Evolutionary conservation across 164 flowering plant species (phyloP), one percentile per base, ranked within the genome.

Genomic region (Cinnamomum chago): DNA sequence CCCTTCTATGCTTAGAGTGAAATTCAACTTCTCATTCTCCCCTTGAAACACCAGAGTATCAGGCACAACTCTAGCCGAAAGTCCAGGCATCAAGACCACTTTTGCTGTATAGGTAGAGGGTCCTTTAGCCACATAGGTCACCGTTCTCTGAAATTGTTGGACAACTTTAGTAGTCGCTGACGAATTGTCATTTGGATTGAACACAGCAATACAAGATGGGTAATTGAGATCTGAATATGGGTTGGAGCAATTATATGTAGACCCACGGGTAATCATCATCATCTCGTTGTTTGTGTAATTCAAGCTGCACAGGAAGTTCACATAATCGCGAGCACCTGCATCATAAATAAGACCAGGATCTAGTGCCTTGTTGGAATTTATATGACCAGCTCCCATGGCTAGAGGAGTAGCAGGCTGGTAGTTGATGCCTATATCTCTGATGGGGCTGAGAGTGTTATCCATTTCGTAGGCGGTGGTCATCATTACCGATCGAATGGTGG

Each of bases 101-200:
- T 72, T 27, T 2, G 84, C 92, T 0, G 22, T 78, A 73, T 90
- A 91, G 62, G 76, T 82, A 2, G 88, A 69, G 30, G 17, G 52
- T 3, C 71, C 84, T 3, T 81, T 82, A 20, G 90, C 92, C 2
- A 88, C 87, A 70, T 89, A 86, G 15, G 91, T 90, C 76, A 88
- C 86, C 18, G 85, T 86, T 76, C 95, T 82, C 3, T 58, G 18
- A 72, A 88, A 90, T 51, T 84, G 85, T 52, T 70, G 72, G 15
- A 14, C 25, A 3, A 40, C 47, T 40, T 40, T 40, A 40, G 2
- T 9, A 7, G 50, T 2, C 12, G 71, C 1, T 9, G 27, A 24
- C 12, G 60, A 17, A 55, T 1, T 40, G 47, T 7, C 1, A 40
- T 55, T 55, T 55, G 18, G 5, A 12, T 33, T 15, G 58, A 78